Conservation (phyloP, 2,329 filamentous ascomycete genomes). For the Colletotrichum falcatum region DNA sequence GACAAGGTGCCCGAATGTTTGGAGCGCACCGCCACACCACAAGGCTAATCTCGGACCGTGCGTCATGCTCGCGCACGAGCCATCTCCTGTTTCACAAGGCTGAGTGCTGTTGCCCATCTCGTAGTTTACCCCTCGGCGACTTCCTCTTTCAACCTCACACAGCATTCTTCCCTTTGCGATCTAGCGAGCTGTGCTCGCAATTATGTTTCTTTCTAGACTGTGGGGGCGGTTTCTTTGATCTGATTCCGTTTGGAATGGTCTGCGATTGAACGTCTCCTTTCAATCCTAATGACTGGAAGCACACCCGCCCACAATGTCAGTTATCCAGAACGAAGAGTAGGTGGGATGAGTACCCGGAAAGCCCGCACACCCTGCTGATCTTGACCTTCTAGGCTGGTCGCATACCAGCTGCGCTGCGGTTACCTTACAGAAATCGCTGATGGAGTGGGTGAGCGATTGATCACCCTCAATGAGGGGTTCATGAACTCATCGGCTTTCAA, state of each 20-base stretch:
- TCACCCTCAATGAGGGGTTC: slow-evolving; percentile 83
- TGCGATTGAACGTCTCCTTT: slow-evolving; percentile 17
- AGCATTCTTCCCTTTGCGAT: slow-evolving; percentile 17
- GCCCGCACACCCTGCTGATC: background rate
- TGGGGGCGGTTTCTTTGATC: slow-evolving; percentile 21
- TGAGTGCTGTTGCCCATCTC: slow-evolving; percentile 25
- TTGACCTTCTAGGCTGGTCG: slow-evolving; percentile 72
- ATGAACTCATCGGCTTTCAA: slow-evolving; percentile 86
- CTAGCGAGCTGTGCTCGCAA: slow-evolving; percentile 37
- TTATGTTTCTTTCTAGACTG: slow-evolving; percentile 32
- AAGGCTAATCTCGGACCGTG: slow-evolving; percentile 33
- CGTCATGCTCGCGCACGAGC: slow-evolving; percentile 30
- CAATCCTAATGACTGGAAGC: slow-evolving; percentile 29
- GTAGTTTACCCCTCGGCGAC: slow-evolving; percentile 25
- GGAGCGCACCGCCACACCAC: slow-evolving; percentile 21
- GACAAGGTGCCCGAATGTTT: background rate
- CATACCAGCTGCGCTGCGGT: slow-evolving; percentile 83
- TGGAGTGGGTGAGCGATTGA: slow-evolving; percentile 85
- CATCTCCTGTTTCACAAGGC: slow-evolving; percentile 42
- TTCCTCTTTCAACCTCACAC: slow-evolving; percentile 8
- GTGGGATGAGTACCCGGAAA: slow-evolving; percentile 30
- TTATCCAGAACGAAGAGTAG: slow-evolving; percentile 59
- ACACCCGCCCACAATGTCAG: slow-evolving; percentile 52
- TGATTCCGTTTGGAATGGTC: slow-evolving; percentile 27
- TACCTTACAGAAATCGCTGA: slow-evolving; percentile 86